Base-by-base conservation (phyloP, 1,284 basidiomycete species). In the Apiotrichum montevideense region DNA sequence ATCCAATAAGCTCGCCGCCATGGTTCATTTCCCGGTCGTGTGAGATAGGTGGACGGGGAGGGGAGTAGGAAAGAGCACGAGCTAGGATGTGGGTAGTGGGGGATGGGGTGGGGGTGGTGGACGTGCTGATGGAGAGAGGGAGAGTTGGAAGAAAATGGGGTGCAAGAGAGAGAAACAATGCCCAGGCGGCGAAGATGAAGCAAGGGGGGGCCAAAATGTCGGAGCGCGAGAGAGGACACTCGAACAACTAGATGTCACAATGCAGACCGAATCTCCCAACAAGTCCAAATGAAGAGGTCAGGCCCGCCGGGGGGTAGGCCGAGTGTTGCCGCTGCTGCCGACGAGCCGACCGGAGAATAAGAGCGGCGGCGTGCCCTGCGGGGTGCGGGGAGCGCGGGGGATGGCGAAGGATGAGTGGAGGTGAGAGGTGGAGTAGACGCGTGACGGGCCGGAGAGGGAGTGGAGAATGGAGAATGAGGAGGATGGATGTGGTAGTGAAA, bases 1-100 rank as follows among this genome's bases (percentile, higher is more conserved):
- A 59, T 72, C 71, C 13, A 69, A 69, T 14, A 73, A 45, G 6
- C 69, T 58, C 29, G 66, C 55, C 15, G 51, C 51, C 64, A 66
- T 66, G 29, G 54, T 52, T 45, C 60, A 62, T 62, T 46, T 48
- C 45, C 41, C 9, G 47, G n/a, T 44, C 29, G 29, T 29, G 29
- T 29, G 29, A 29, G 29, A 29, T 13, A 40, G 35, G 35, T 1
- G 46, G 5, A 35, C 44, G 13, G 21, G 7, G 48, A 33, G 15
- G 7, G 47, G 47, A 40, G 10, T 7, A 32, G 21, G 46, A 21
- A n/a, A 46, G 44, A 34, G n/a, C 29, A 29, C 29, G 29, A 29
- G 29, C 29, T 39, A 39, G 37, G 37, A 13, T 9, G 5, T 13
- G 37, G 37, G 41, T 15, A 42, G 41, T 42, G 41, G 6, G 9